Evolutionary conservation across 2,329 filamentous ascomycete species (phyloP).

Genomic region (Ophiognomonia clavigignenti-juglandacearum): DNA sequence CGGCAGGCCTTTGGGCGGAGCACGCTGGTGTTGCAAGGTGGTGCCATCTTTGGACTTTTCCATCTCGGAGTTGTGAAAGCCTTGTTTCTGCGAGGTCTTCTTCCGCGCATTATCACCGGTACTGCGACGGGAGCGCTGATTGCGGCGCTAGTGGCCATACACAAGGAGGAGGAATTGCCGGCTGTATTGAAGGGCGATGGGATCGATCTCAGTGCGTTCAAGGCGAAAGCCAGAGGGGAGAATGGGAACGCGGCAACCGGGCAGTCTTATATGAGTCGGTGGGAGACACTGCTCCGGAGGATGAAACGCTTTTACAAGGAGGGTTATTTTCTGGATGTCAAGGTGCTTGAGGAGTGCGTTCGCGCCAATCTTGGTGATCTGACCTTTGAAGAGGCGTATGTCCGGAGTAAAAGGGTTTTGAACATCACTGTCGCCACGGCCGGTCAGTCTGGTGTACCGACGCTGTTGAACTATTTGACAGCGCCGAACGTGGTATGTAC

Average conservation of each 20-base stretch:
- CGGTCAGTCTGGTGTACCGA: slow-evolving; percentile 70
- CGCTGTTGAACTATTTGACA: slow-evolving; percentile 85
- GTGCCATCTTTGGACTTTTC: slow-evolving; percentile 85
- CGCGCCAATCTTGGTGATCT: slow-evolving; percentile 80
- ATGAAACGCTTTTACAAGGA: slow-evolving; percentile 65
- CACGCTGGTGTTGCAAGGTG: slow-evolving; percentile 81
- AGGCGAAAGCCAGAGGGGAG: slow-evolving; percentile 28
- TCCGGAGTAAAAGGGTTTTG: slow-evolving; percentile 76
- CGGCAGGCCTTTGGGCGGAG: slow-evolving; percentile 84
- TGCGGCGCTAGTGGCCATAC: slow-evolving; percentile 80
- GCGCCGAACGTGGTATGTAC: slow-evolving; percentile 81
- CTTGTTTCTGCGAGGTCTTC: slow-evolving; percentile 70
- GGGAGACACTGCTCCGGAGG: slow-evolving; percentile 61
- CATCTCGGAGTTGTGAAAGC: slow-evolving; percentile 90
- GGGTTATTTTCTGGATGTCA: slow-evolving; percentile 80
- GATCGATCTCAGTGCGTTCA: slow-evolving; percentile 79
- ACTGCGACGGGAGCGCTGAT: slow-evolving; percentile 88
- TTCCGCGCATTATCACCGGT: slow-evolving; percentile 87
- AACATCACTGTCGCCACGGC: slow-evolving; percentile 87
- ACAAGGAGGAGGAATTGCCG: slow-evolving; percentile 79
- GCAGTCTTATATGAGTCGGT: slow-evolving; percentile 37
- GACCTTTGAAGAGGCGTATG: slow-evolving; percentile 90
- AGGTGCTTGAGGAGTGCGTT: slow-evolving; percentile 78
- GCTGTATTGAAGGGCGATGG: slow-evolving; percentile 70
- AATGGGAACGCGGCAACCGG: slow-evolving; percentile 21